Evolutionary conservation across 2,329 filamentous ascomycete genomes (phyloP).

Genomic region (Penicillium sp.): DNA sequence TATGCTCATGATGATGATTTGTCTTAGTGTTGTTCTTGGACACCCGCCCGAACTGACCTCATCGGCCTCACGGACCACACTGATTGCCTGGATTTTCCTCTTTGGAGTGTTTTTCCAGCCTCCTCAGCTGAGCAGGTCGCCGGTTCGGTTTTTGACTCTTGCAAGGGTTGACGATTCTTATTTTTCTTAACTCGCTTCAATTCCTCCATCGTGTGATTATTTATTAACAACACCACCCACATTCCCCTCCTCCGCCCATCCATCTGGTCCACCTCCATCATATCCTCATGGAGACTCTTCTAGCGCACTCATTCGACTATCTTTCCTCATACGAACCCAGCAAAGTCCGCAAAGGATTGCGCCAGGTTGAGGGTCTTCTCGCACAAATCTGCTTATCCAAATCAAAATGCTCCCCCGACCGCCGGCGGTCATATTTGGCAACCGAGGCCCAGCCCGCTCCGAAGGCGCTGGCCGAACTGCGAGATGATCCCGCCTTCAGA

Average conservation of each 20-base stretch:
- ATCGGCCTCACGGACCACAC: conserved; percentile 25
- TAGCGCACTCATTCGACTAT: conserved; percentile 94
- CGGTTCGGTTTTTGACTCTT: conserved; percentile 10
- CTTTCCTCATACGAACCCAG: conserved; percentile 86
- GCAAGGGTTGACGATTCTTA: background rate
- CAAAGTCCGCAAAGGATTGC: conserved; percentile 90
- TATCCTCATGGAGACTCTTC: conserved; percentile 77
- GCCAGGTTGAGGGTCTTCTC: conserved; percentile 90
- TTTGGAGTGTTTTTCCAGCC: conserved; percentile 7
- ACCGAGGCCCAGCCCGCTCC: conserved; percentile 49
- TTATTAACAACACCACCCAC: conserved; percentile 10
- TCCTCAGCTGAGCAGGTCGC: conserved; percentile 12
- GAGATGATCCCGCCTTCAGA: conserved; percentile 83
- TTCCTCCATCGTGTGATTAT: conserved; percentile 4
- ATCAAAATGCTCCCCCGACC: conserved; percentile 45
- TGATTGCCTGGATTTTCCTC: conserved; percentile 10
- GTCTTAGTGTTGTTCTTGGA: background rate
- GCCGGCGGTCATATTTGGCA: conserved; percentile 48
- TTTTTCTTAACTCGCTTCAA: background rate
- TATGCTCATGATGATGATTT: background rate
- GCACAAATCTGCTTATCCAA: conserved; percentile 87
- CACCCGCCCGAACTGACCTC: conserved; percentile 22
- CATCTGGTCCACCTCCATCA: conserved; percentile 26
- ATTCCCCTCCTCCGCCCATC: conserved; percentile 14
- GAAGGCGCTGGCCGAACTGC: conserved; percentile 71